A percentile compares a stretch with the other conserved stretches of the same genome.
These are phyloP conservation scores for Hawksworthiomyces lignivorus DNA, from an alignment of 2,329 filamentous ascomycete species.

Conservation along the genomic window DNA sequence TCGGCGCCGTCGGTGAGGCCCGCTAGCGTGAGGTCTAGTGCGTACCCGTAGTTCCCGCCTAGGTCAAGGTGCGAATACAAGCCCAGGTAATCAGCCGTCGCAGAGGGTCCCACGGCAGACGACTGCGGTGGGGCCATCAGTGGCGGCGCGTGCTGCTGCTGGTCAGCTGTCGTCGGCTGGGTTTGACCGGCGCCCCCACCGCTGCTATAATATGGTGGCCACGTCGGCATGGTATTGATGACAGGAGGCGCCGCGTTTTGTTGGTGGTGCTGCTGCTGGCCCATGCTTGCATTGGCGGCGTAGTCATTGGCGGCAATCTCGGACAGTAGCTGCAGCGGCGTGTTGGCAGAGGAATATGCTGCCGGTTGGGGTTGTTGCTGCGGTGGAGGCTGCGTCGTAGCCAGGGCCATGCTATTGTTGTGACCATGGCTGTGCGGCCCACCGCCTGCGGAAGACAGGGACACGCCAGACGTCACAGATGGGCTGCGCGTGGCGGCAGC, in stretches of 20 bases:
- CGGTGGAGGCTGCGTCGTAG: conserved; percentile 4
- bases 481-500: not conserved
- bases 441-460: too few relatives aligned
- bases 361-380: conserved; percentile 15
- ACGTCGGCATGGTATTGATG: not conserved
- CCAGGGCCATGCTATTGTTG: not conserved
- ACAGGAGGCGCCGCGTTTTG: conserved; percentile 8
- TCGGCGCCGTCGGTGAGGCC: conserved; percentile 16
- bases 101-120: not conserved
- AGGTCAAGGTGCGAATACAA: conserved; percentile 22
- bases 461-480: not conserved
- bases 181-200: too few relatives aligned
- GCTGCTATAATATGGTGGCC: conserved; percentile 9
- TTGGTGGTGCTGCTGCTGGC: conserved; percentile 20
- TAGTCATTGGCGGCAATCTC: conserved; percentile 45
- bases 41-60: conserved; percentile 34
- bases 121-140: not conserved
- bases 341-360: conserved; percentile 32
- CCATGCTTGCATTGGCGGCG: conserved; percentile 13
- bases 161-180: not conserved
- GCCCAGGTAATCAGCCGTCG: conserved; percentile 24
- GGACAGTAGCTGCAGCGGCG: conserved; percentile 48
- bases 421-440: too few relatives aligned
- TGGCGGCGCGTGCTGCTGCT: not conserved
- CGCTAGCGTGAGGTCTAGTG: conserved; percentile 35